Evolutionary conservation across 176 grass and related monocot species (phyloP), one percentile per base, ranked within the genome.

Genomic region (Oryza officinalis): DNA sequence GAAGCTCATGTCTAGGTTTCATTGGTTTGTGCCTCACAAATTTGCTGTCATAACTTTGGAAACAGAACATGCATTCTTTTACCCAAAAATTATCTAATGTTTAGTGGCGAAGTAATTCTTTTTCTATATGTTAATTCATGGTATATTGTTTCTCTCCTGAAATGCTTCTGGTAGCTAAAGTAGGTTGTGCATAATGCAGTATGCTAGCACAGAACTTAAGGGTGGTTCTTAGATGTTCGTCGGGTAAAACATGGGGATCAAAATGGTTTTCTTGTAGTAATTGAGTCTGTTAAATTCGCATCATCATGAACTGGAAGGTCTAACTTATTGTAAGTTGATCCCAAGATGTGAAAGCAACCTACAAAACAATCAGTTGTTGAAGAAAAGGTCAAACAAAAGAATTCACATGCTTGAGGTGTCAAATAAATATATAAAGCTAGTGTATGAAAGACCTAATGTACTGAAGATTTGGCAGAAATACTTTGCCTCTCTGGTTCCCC

Each of bases 401-500:
- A 63, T 8, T 33, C 35, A 72, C 60, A 80, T 71, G 50, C 65
- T 82, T 6, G 3, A 65, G 41, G 33, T 38, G 71, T 87, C 4
- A 47, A 81, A 63, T 1, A 87, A 63, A 81, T 82, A 82, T 82
- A 87, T 69, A 60, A 68, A 37, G 79, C 37, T 65, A 25, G 43
- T 23, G 32, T 69, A 67, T 31, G 43, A 17, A 63, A 63, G 25
- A 63, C 1, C 80, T 45, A 72, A 27, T 4, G 2, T 44, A 43
- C 47, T 69, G 63, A 61, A 78, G 63, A 69, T 79, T 71, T 63
- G 49, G 57, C 46, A 3, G n/a, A 68, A 68, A 45, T 26, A 67
- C 70, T 45, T 63, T 33, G 27, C 35, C 10, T 75, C 64, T 26
- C 71, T 80, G 57, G 79, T 11, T 81, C 72, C 27, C 10, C 63